Conservation (phyloP, 192 early-diverging fungal species). For the Glomus cerebriforme region DNA sequence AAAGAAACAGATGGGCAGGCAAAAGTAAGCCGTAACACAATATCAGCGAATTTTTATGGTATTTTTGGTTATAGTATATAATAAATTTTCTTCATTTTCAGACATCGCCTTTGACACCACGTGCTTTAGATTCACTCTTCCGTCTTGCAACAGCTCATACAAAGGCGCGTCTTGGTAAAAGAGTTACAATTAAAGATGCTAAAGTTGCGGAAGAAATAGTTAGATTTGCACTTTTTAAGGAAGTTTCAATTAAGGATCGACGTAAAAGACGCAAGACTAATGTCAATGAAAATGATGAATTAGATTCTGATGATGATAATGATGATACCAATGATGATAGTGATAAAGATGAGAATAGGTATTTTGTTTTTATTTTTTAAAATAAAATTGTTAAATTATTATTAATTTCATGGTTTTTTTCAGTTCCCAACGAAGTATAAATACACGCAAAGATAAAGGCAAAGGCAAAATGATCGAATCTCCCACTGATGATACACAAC, state of each 20-base stretch:
- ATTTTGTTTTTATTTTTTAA: not conserved
- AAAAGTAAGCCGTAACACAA: conserved; percentile 50
- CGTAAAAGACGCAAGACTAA: conserved; percentile 51
- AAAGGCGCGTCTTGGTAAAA: conserved; percentile 81
- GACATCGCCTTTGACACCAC: conserved; percentile 96
- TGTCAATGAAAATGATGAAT: conserved; percentile 35
- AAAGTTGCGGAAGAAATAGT: conserved; percentile 80
- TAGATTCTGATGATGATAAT: conserved; percentile 49
- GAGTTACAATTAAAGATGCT: conserved; percentile 85
- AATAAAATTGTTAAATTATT: not conserved
- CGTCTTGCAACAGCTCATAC: conserved; percentile 96
- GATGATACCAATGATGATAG: conserved; percentile 44
- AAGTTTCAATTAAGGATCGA: conserved; percentile 61
- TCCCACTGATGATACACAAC: too few species aligned
- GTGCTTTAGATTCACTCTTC: conserved; percentile 97
- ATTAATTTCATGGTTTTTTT: not conserved
- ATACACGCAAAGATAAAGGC: not conserved
- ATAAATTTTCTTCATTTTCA: conserved; percentile 33
- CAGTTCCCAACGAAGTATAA: not conserved
- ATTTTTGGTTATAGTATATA: conserved; percentile 6
- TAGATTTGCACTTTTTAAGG: conserved; percentile 90
- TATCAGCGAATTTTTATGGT: not conserved
- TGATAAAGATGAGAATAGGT: not conserved
- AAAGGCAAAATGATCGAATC: not conserved
- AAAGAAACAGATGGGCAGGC: conserved; percentile 69